A percentile compares a stretch with the other conserved stretches of the same genome.
These are phyloP conservation scores for Candida ascalaphidarum DNA, from an alignment of 805 yeast genomes.

Conservation along the genomic window DNA sequence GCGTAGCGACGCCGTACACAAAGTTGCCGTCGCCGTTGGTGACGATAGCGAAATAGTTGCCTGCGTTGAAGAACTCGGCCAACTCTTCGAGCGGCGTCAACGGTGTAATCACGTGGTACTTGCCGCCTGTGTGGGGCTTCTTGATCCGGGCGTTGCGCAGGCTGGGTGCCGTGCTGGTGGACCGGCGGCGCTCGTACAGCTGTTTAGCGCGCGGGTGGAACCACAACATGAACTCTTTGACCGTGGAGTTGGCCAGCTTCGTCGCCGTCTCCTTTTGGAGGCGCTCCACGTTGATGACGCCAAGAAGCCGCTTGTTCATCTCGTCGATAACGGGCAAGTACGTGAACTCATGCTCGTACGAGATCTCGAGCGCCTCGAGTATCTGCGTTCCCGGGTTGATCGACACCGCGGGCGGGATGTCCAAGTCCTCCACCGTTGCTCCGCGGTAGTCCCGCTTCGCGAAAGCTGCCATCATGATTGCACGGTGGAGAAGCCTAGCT, in stretches of 20 bases:
- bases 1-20: conserved; percentile 52
- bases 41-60: conserved; percentile 47
- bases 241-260: conserved; percentile 19
- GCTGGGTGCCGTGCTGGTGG: conserved; percentile 4
- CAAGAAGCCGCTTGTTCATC: conserved; percentile 33
- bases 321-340: conserved; percentile 47
- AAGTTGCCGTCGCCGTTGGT: conserved; percentile 44
- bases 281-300: conserved; percentile 40
- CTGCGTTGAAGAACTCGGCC: conserved; percentile 37
- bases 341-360: conserved; percentile 48
- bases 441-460: conserved; percentile 33
- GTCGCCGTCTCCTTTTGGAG: conserved; percentile 12
- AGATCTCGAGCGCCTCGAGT: conserved; percentile 42
- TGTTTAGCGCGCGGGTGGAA: conserved; percentile 28
- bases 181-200: conserved; percentile 16
- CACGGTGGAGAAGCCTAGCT: too few relatives aligned
- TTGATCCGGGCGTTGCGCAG: conserved; percentile 24
- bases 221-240: conserved; percentile 34
- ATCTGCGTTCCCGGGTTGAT: conserved; percentile 41
- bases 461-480: conserved; percentile 9
- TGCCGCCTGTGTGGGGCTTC: conserved; percentile 25
- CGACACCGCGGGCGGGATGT: conserved; percentile 48
- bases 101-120: conserved; percentile 41
- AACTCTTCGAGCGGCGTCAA: conserved; percentile 46
- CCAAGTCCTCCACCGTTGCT: conserved; percentile 53